phyloP scores from a whole-genome alignment of 192 early-diverging fungal genomes.

The Coemansia sp. region DNA sequence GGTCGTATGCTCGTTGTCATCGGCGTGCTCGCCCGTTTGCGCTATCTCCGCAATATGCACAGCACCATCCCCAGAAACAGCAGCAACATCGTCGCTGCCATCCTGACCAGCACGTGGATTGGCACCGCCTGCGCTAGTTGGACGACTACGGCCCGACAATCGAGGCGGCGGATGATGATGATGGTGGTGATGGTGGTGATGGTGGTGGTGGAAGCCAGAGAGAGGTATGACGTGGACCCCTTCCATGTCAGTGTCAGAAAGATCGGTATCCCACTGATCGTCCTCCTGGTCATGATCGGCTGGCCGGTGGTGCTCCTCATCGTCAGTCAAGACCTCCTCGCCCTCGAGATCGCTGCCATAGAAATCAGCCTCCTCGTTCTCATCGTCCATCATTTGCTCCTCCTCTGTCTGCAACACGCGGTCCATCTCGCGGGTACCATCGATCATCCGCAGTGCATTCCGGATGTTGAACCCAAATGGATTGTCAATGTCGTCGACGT shows the following conservation, averaged over 20 bases:
- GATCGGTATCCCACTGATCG: constrained; percentile 34
- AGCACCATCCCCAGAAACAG: neutral
- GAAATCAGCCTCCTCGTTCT: constrained; percentile 58
- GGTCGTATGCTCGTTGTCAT: constrained; percentile 11
- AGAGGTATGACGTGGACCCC: constrained; percentile 20
- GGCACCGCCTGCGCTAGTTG: constrained; percentile 17
- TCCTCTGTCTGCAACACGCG: constrained; percentile 28
- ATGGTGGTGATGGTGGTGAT: constrained; percentile 16
- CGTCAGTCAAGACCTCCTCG: constrained; percentile 54
- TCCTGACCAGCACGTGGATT: neutral
- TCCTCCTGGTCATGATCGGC: constrained; percentile 19
- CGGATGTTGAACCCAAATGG: constrained; percentile 26
- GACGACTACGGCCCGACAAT: constrained; percentile 12
- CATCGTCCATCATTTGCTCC: constrained; percentile 57
- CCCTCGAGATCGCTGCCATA: constrained; percentile 62
- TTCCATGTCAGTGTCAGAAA: constrained; percentile 28
- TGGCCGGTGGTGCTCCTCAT: constrained; percentile 5
- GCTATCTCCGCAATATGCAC: constrained; percentile 1
- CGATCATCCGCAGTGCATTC: constrained; percentile 31
- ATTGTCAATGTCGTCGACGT: constrained; percentile 29
- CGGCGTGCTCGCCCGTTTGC: constrained; percentile 12
- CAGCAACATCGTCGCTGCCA: neutral
- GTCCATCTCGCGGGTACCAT: constrained; percentile 19
- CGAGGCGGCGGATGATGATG: constrained; percentile 2
- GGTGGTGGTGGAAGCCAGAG: constrained; percentile 14